A percentile compares a stretch with the other conserved stretches of the same genome.
These are phyloP conservation scores for Penicillium waksmanii DNA, from an alignment of 495 filamentous ascomycete genomes.

Conservation along the genomic window DNA sequence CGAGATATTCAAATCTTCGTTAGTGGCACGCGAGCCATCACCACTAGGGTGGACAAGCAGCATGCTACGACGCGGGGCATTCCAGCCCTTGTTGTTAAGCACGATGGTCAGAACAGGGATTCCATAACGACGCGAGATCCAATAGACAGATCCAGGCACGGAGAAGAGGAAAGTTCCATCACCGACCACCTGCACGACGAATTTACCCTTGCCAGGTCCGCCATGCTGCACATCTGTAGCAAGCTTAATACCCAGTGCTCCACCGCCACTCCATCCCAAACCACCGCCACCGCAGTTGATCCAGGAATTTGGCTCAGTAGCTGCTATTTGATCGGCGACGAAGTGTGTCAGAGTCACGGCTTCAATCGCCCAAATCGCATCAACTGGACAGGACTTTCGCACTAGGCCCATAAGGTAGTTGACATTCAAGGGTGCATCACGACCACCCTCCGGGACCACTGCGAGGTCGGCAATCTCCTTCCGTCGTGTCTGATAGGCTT, in stretches of 20 bases:
- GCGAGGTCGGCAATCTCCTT: conserved; percentile 60
- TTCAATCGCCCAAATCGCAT: conserved; percentile 86
- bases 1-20: conserved; percentile 87
- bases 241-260: conserved; percentile 84
- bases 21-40: conserved; percentile 72
- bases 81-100: conserved; percentile 94
- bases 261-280: conserved; percentile 94
- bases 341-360: conserved; percentile 71
- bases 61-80: conserved; percentile 76
- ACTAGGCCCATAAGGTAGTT: conserved; percentile 71
- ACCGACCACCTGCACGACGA: conserved; percentile 91
- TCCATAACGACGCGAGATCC: conserved; percentile 83
- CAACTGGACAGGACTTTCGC: conserved; percentile 64
- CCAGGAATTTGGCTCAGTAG: conserved; percentile 77
- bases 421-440: conserved; percentile 67
- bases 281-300: conserved; percentile 95
- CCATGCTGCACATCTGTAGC: conserved; percentile 65
- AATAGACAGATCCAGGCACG: conserved; percentile 89
- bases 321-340: conserved; percentile 81
- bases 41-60: conserved; percentile 85
- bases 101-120: conserved; percentile 91
- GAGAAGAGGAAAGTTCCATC: conserved; percentile 91
- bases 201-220: conserved; percentile 70
- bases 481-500: conserved; percentile 61
- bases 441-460: conserved; percentile 49